Conservation (phyloP, 73 alveolate species). For the Stentor roeselii region DNA sequence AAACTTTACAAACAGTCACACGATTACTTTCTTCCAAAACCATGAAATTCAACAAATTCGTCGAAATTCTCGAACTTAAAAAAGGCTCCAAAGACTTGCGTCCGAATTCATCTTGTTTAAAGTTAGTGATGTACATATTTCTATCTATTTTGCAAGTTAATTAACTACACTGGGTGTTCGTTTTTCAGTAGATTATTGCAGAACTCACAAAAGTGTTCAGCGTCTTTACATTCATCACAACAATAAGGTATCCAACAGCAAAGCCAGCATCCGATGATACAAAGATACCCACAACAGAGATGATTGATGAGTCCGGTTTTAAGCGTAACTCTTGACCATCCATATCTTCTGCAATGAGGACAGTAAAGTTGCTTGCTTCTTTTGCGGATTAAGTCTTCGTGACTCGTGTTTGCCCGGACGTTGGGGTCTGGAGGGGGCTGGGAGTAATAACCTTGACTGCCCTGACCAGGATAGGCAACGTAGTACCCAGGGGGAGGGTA, state of each 20-base stretch:
- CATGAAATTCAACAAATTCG: neutral
- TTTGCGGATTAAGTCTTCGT: too few relatives aligned
- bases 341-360: neutral
- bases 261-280: constrained; percentile 21
- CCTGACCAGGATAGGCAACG: too few relatives aligned
- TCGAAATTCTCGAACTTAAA: neutral
- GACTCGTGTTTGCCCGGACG: too few relatives aligned
- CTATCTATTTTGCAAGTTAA: too few relatives aligned
- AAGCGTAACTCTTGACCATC: neutral
- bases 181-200: too few relatives aligned
- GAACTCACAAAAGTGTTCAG: neutral
- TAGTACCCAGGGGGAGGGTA: too few relatives aligned
- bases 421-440: too few relatives aligned
- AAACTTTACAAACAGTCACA: neutral
- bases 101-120: neutral
- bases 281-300: neutral
- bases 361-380: constrained; percentile 21
- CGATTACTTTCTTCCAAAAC: neutral
- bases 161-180: too few relatives aligned
- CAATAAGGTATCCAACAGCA: constrained; percentile 16
- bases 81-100: neutral
- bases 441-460: too few relatives aligned
- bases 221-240: neutral
- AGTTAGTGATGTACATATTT: neutral
- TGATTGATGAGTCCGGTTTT: neutral